Percentiles rank a stretch among this genome's conserved stretches.
phyloP scores from a whole-genome alignment of 495 filamentous ascomycete genomes.

The Schizothecium vesticola region DNA sequence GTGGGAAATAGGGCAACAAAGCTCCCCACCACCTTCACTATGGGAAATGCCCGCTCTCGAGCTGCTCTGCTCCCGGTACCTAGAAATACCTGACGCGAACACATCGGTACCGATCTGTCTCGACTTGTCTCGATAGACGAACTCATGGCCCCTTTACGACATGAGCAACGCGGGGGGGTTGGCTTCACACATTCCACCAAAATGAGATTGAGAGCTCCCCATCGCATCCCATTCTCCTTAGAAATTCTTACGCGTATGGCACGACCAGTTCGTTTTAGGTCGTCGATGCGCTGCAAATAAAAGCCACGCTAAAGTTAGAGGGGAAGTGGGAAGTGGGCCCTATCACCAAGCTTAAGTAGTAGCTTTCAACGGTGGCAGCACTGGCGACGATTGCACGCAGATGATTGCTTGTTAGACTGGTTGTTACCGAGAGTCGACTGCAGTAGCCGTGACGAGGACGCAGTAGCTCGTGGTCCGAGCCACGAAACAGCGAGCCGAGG shows the following conservation, averaged over 20 bases:
- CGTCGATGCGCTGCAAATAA: neutral
- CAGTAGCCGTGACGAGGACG: neutral
- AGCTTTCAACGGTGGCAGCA: neutral
- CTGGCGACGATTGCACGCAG: neutral
- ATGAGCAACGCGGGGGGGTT: neutral
- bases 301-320: neutral
- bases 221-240: neutral
- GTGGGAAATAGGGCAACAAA: neutral
- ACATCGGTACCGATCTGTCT: neutral
- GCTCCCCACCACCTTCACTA: neutral
- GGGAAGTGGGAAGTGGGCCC: neutral
- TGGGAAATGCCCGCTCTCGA: neutral
- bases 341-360: neutral
- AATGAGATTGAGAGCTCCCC: no score
- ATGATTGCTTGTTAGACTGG: neutral
- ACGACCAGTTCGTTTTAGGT: neutral
- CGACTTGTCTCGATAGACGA: neutral
- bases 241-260: neutral
- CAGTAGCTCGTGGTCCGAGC: neutral
- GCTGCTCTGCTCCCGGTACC: neutral
- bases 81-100: neutral
- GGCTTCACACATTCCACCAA: neutral
- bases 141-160: no score
- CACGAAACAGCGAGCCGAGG: neutral
- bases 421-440: neutral